Evolutionary conservation across 495 filamentous ascomycete genomes (phyloP).

Genomic region (Extremus antarcticus): DNA sequence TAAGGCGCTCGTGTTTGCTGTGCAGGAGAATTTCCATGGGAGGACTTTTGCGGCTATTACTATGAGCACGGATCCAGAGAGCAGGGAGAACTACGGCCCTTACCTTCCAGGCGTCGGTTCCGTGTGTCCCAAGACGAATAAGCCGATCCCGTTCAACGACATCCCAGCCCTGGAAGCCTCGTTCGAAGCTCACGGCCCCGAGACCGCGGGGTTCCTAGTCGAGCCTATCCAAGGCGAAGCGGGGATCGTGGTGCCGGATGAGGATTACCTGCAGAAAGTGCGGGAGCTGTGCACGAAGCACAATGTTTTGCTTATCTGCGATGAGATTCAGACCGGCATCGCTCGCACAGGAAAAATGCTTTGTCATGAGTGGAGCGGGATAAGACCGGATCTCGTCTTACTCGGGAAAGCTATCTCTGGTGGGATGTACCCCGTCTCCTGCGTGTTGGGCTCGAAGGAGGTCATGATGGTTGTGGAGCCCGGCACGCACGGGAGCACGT

Average conservation of each 20-base stretch:
- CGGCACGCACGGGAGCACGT: conserved; percentile 93
- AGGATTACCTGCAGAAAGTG: conserved; percentile 75
- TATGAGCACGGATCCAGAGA: conserved; percentile 89
- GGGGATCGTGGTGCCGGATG: conserved; percentile 89
- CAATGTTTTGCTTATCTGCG: conserved; percentile 89
- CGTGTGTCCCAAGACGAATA: conserved; percentile 62
- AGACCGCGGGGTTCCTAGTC: conserved; percentile 87
- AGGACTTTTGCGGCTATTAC: conserved; percentile 92
- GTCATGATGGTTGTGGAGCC: conserved; percentile 97
- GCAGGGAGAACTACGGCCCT: conserved; percentile 91
- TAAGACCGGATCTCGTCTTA: conserved; percentile 90
- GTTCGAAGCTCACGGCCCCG: conserved; percentile 66
- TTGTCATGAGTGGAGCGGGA: conserved; percentile 85
- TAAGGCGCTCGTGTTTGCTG: conserved; percentile 75
- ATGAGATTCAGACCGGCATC: conserved; percentile 98
- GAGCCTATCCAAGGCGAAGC: conserved; percentile 98
- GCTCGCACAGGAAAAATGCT: conserved; percentile 87
- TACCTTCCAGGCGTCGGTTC: conserved; percentile 84
- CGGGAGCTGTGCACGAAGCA: conserved; percentile 81
- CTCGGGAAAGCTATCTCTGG: conserved; percentile 96
- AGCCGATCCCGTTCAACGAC: conserved; percentile 74
- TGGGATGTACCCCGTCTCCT: conserved; percentile 97
- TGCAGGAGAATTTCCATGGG: conserved; percentile 90
- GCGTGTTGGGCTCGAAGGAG: conserved; percentile 77
- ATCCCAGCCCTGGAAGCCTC: conserved; percentile 69